Percentiles rank a stretch among this genome's conserved stretches.
Conservation (phyloP, 257 asterid species). For the Ophiorrhiza pumila region DNA sequence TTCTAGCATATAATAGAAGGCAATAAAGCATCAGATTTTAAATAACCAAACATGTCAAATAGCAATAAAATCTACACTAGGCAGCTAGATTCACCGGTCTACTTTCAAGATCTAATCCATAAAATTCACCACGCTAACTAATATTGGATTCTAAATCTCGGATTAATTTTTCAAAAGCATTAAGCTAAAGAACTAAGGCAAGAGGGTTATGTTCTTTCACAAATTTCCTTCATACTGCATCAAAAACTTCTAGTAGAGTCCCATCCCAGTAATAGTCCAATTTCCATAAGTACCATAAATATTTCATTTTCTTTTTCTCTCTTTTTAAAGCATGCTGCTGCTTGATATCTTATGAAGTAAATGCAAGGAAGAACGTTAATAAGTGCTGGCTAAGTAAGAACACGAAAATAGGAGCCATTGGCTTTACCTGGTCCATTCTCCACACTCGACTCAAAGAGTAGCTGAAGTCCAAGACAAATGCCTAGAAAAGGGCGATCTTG, state of each 20-base stretch:
- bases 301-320: background rate
- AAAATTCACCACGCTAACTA: background rate
- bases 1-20: background rate
- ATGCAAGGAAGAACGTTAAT: background rate
- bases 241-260: background rate
- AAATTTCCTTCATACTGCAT: background rate
- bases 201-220: background rate
- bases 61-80: background rate
- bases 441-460: conserved; percentile 91
- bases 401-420: background rate
- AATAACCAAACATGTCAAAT: background rate
- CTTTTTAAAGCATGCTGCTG: background rate
- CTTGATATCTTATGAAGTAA: background rate
- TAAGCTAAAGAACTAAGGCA: background rate
- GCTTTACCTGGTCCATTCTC: conserved; percentile 88
- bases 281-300: background rate
- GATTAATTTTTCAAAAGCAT: background rate
- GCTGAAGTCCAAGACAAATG: conserved; percentile 95
- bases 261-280: background rate
- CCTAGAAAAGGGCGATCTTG: conserved; percentile 97
- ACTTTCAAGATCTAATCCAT: conserved; percentile 1
- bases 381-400: background rate
- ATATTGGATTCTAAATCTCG: too few species aligned
- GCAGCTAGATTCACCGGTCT: background rate
- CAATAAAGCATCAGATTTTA: background rate